Conservation (phyloP, 768 basidiomycete species). For the Paxillus ammoniavirescens region DNA sequence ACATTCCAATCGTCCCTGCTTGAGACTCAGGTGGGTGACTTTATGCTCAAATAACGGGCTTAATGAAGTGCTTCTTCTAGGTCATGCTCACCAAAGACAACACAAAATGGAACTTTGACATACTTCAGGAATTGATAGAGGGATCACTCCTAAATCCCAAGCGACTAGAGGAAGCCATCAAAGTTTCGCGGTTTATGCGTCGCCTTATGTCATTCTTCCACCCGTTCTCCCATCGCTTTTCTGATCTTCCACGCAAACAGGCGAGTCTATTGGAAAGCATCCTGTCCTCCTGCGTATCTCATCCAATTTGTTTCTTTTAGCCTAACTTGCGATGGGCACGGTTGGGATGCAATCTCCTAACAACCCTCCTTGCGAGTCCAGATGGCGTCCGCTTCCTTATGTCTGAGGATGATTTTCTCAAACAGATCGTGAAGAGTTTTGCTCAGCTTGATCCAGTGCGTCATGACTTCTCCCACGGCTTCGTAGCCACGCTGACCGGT, state of each 20-base stretch:
- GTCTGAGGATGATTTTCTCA: constrained; percentile 80
- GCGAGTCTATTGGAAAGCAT: constrained; percentile 32
- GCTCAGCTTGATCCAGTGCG: constrained; percentile 89
- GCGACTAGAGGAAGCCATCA: constrained; percentile 92
- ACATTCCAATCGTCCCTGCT: constrained; percentile 82
- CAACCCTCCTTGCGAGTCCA: constrained; percentile 75
- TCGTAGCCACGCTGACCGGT: background rate
- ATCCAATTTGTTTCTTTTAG: constrained; percentile 36
- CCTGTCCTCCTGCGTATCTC: constrained; percentile 2
- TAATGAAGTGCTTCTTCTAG: constrained; percentile 35
- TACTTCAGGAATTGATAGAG: constrained; percentile 84
- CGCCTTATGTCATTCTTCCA: constrained; percentile 92
- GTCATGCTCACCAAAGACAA: constrained; percentile 88
- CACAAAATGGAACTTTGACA: constrained; percentile 90
- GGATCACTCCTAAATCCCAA: constrained; percentile 90
- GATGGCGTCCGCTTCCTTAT: constrained; percentile 84
- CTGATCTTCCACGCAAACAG: constrained; percentile 71
- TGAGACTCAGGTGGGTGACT: constrained; percentile 71
- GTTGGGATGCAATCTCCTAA: constrained; percentile 78
- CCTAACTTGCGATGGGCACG: constrained; percentile 81
- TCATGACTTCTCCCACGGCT: background rate
- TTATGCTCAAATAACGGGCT: background rate
- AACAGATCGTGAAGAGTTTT: constrained; percentile 83
- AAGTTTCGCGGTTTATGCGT: constrained; percentile 85
- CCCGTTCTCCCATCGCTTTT: constrained; percentile 86